These are phyloP conservation scores for Pleurotus sapidus DNA, from an alignment of 768 basidiomycete species.

Conservation along the genomic window DNA sequence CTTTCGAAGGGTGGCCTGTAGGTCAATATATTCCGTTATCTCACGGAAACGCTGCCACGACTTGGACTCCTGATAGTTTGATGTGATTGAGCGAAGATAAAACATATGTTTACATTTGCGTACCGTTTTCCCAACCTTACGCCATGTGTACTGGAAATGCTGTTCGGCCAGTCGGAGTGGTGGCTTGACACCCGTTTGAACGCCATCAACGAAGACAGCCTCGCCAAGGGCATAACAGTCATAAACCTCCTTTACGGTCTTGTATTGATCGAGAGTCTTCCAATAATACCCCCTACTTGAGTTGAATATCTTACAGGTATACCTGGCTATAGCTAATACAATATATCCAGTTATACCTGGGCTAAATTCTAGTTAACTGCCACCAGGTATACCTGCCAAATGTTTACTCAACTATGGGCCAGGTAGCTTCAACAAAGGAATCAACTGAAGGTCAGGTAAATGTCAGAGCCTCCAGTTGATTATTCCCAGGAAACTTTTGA, in stretches of 20 bases:
- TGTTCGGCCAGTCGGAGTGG: constrained; percentile 20
- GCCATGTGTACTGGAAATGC: constrained; percentile 16
- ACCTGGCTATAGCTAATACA: too few species aligned
- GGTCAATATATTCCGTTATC: constrained; percentile 10
- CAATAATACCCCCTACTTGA: too few species aligned
- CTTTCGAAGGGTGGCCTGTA: neutral
- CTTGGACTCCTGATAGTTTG: neutral
- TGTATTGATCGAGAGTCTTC: constrained; percentile 18
- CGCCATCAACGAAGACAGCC: constrained; percentile 11
- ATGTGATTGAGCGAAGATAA: too few species aligned
- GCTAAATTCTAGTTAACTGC: too few species aligned
- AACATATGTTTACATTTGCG: neutral
- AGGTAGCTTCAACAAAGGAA: too few species aligned
- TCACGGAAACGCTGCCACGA: constrained; percentile 8
- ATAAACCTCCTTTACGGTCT: constrained; percentile 16
- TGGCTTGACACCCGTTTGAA: constrained; percentile 21
- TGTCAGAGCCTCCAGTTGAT: too few species aligned
- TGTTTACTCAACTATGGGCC: too few species aligned
- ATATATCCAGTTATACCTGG: too few species aligned
- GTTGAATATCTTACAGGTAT: too few species aligned
- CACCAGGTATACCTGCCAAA: too few species aligned
- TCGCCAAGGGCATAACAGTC: constrained; percentile 16
- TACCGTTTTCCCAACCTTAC: constrained; percentile 40
- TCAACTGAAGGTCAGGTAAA: too few species aligned
- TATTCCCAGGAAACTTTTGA: too few species aligned